These are phyloP conservation scores for Scedosporium aurantiacum DNA, from an alignment of 2,329 filamentous ascomycete genomes.

Conservation along the genomic window DNA sequence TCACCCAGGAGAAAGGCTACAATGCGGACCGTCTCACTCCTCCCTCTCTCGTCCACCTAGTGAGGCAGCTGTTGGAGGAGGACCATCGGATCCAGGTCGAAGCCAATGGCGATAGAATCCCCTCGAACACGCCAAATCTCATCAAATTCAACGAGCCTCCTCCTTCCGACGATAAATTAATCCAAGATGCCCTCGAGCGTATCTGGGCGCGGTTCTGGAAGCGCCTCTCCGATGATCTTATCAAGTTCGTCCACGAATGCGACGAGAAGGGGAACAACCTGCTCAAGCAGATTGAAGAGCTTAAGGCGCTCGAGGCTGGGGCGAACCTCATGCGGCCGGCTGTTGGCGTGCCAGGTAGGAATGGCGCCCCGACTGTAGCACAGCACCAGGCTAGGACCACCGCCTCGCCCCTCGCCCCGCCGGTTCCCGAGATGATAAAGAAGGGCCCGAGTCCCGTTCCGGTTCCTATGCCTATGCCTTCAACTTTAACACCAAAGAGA, in stretches of 20 bases:
- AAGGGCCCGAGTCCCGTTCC: slow-evolving; percentile 3
- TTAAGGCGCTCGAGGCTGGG: slow-evolving; percentile 1
- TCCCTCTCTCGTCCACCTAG: not conserved
- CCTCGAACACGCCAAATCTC: slow-evolving; percentile 1
- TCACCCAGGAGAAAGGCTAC: slow-evolving; percentile 6
- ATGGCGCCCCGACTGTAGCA: not conserved
- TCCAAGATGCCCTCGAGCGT: not conserved
- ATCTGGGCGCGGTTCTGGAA: slow-evolving; percentile 6
- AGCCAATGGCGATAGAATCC: not conserved
- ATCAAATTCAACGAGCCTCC: slow-evolving; percentile 1
- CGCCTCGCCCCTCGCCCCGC: slow-evolving; percentile 7
- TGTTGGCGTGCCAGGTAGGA: not conserved
- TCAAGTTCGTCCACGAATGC: slow-evolving; percentile 5
- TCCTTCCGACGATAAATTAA: not conserved
- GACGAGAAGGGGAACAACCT: slow-evolving; percentile 4
- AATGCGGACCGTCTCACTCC: slow-evolving; percentile 4
- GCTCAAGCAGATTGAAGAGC: slow-evolving; percentile 3
- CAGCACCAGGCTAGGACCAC: not conserved
- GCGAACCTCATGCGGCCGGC: not conserved
- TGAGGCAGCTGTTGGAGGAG: slow-evolving; percentile 5
- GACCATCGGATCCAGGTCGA: slow-evolving; percentile 1
- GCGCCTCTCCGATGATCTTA: slow-evolving; percentile 4
- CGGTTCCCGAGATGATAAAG: slow-evolving; percentile 8
- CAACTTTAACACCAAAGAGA: not conserved
- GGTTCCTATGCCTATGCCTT: not conserved